These are phyloP conservation scores for Didymella keratinophila DNA, from an alignment of 2,329 filamentous ascomycete species.

Conservation along the genomic window DNA sequence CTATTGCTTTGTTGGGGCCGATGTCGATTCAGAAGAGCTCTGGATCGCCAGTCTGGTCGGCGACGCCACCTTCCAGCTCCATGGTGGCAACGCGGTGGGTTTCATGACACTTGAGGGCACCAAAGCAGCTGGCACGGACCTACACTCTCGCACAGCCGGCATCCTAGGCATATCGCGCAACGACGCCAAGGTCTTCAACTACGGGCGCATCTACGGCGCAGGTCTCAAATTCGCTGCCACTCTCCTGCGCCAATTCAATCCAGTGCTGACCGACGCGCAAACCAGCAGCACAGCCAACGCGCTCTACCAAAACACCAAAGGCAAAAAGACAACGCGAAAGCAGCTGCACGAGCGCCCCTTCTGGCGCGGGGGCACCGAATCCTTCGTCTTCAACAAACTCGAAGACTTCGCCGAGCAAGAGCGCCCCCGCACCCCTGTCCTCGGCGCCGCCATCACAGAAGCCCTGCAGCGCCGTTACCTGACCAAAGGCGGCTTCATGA, in stretches of 20 bases:
- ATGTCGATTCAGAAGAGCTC: constrained; percentile 95
- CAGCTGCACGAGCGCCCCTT: constrained; percentile 76
- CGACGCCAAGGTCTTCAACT: constrained; percentile 97
- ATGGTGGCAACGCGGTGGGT: constrained; percentile 95
- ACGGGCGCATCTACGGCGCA: constrained; percentile 98
- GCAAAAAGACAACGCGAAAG: constrained; percentile 80
- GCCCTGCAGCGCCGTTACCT: constrained; percentile 89
- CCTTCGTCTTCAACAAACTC: constrained; percentile 96
- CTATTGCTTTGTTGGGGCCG: constrained; percentile 93
- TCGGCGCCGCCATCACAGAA: constrained; percentile 95
- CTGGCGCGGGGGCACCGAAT: constrained; percentile 96
- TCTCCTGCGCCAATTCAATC: constrained; percentile 92
- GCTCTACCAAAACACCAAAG: constrained; percentile 90
- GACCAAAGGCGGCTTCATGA: constrained; percentile 89
- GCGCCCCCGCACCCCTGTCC: constrained; percentile 84
- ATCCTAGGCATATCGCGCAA: constrained; percentile 95
- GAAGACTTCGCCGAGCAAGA: constrained; percentile 98
- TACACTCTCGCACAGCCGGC: constrained; percentile 90
- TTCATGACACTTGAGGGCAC: constrained; percentile 99
- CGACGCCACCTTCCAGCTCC: constrained; percentile 91
- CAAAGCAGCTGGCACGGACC: constrained; percentile 90
- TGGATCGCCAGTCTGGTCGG: constrained; percentile 98
- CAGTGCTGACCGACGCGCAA: constrained; percentile 77
- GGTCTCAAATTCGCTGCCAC: constrained; percentile 92
- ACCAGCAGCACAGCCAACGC: constrained; percentile 78